Evolutionary conservation across 2,329 filamentous ascomycete species (phyloP).

Genomic region (Alternaria arborescens): DNA sequence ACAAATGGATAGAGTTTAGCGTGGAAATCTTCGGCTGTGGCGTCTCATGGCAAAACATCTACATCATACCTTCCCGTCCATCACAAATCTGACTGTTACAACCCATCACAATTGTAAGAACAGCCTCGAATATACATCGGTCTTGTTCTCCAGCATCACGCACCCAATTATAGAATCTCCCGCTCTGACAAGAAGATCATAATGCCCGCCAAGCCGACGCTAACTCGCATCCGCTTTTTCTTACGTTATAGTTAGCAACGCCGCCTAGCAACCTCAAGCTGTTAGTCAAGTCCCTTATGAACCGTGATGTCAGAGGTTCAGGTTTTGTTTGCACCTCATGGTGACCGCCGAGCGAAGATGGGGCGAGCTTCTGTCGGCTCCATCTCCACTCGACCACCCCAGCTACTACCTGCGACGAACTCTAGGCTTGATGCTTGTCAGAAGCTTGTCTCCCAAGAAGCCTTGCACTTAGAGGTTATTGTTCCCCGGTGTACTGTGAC

Average conservation of each 20-base stretch:
- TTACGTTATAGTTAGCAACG: constrained; percentile 16
- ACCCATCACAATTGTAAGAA: background rate
- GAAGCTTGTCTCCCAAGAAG: background rate
- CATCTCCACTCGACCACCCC: background rate
- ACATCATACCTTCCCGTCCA: background rate
- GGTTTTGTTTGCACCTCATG: background rate
- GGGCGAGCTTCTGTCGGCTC: background rate
- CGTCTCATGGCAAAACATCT: background rate
- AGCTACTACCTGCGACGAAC: background rate
- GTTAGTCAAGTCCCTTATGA: constrained; percentile 8
- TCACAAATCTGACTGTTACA: background rate
- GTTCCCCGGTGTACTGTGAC: background rate
- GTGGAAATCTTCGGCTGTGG: background rate
- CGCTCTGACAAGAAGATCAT: background rate
- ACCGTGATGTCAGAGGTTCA: constrained; percentile 13
- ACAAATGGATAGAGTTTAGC: background rate
- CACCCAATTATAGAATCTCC: background rate
- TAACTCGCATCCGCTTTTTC: constrained; percentile 11
- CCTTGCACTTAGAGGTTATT: background rate
- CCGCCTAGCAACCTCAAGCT: background rate
- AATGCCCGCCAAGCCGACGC: constrained; percentile 2
- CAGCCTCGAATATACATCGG: background rate
- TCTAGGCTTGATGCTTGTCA: background rate
- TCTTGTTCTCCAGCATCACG: background rate
- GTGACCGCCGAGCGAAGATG: constrained; percentile 1